phyloP scores from a whole-genome alignment of 345 rosid species.

The Lumnitzera littorea region DNA sequence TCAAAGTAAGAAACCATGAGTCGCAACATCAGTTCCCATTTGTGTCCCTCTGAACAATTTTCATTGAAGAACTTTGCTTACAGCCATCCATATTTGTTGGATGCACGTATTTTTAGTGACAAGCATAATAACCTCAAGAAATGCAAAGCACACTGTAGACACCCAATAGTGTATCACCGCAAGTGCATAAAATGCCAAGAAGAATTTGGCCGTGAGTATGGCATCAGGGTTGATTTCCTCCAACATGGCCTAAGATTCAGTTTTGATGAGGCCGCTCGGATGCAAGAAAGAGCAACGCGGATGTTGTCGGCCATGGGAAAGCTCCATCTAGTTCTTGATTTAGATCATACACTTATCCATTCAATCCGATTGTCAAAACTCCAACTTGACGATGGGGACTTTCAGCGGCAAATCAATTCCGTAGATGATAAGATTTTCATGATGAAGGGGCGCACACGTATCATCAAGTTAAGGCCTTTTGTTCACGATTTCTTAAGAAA shows the following conservation, averaged over 20 bases:
- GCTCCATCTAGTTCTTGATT: conserved; percentile 6
- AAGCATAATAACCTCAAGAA: too few species aligned
- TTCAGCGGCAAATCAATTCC: too few species aligned
- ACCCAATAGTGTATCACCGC: neutral
- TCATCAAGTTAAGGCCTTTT: conserved; percentile 3
- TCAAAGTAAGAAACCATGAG: too few species aligned
- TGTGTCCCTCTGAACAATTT: too few species aligned
- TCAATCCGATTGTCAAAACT: neutral
- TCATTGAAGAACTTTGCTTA: too few species aligned
- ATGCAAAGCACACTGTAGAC: neutral
- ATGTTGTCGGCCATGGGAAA: neutral
- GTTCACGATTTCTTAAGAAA: neutral
- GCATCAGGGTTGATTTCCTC: neutral
- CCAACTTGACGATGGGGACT: too few species aligned
- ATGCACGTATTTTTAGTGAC: too few species aligned
- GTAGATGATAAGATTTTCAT: too few species aligned
- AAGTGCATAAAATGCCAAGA: neutral
- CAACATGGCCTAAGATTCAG: neutral
- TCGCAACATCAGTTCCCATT: too few species aligned
- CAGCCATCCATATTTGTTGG: too few species aligned
- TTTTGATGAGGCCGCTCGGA: neutral
- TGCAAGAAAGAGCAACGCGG: neutral
- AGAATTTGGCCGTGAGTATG: neutral
- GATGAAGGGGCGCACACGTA: too few species aligned
- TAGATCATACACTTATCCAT: conserved; percentile 4